Evolutionary conservation across 2,329 filamentous ascomycete species (phyloP).

Genomic region (Keithomyces neogunnii): DNA sequence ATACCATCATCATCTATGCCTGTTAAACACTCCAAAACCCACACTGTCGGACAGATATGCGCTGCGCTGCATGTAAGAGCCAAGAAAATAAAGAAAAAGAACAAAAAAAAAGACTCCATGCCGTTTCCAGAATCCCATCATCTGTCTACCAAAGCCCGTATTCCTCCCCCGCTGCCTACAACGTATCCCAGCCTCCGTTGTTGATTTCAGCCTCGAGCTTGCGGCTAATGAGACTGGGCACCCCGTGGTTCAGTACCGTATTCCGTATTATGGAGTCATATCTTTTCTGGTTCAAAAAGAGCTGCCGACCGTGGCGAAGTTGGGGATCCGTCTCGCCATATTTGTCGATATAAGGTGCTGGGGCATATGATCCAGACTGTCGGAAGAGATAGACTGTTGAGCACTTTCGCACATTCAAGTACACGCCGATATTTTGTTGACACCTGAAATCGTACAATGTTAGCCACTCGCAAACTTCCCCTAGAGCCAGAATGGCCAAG

Average conservation of each 20-base stretch:
- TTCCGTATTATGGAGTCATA: constrained; percentile 84
- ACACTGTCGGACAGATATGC: not conserved
- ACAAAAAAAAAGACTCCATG: not conserved
- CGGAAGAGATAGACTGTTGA: constrained; percentile 81
- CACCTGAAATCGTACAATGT: constrained; percentile 46
- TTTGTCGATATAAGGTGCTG: constrained; percentile 88
- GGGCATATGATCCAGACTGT: constrained; percentile 71
- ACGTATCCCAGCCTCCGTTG: constrained; percentile 91
- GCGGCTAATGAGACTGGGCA: constrained; percentile 82
- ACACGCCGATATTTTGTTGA: constrained; percentile 82
- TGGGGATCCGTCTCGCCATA: constrained; percentile 95
- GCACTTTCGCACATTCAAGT: constrained; percentile 95
- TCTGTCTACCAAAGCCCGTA: not conserved
- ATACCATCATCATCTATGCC: not conserved
- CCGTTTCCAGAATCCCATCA: constrained; percentile 7
- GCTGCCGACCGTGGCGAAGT: constrained; percentile 74
- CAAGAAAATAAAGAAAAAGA: not conserved
- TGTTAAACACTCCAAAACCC: not conserved
- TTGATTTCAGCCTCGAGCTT: constrained; percentile 94
- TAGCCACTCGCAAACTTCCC: not conserved
- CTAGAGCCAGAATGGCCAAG: too few species aligned
- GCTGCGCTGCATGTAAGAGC: not conserved
- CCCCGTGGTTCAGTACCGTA: constrained; percentile 77
- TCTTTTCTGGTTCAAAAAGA: constrained; percentile 87
- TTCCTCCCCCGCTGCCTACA: constrained; percentile 15